Evolutionary conservation across 306 rosid genomes (phyloP).

Genomic region (Vicia faba): DNA sequence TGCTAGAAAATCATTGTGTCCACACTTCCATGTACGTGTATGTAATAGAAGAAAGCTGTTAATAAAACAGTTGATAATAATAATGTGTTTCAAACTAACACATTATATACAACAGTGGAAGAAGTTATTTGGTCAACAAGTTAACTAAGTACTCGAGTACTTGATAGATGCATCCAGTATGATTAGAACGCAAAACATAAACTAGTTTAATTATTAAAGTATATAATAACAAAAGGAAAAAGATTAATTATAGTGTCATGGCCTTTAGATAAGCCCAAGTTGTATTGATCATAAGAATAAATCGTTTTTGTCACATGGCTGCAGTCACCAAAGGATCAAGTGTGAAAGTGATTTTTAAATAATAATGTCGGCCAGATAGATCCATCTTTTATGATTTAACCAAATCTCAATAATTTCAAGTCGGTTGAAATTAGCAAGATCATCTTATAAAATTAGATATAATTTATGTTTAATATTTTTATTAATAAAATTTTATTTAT

Average conservation of each 20-base stretch:
- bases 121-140: not conserved
- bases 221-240: too few species aligned
- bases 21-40: not conserved
- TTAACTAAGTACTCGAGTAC: too few species aligned
- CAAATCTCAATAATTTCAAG: not conserved
- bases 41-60: not conserved
- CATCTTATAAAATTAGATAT: not conserved
- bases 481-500: too few species aligned
- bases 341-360: slow-evolving; percentile 28
- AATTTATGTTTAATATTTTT: too few species aligned
- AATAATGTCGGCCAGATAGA: not conserved
- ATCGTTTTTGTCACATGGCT: slow-evolving; percentile 14
- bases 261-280: too few species aligned
- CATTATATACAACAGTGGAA: not conserved
- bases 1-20: too few species aligned
- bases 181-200: not conserved
- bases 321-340: slow-evolving; percentile 10
- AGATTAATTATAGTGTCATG: too few species aligned
- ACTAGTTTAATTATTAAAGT: too few species aligned
- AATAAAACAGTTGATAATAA: too few species aligned
- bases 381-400: slow-evolving; percentile 7
- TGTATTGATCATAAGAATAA: too few species aligned
- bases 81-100: not conserved
- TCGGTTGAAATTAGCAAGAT: not conserved
- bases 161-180: too few species aligned